Percentiles rank a stretch among this genome's conserved stretches.
Conservation (phyloP, 768 basidiomycete species). For the Collybia sp. region DNA sequence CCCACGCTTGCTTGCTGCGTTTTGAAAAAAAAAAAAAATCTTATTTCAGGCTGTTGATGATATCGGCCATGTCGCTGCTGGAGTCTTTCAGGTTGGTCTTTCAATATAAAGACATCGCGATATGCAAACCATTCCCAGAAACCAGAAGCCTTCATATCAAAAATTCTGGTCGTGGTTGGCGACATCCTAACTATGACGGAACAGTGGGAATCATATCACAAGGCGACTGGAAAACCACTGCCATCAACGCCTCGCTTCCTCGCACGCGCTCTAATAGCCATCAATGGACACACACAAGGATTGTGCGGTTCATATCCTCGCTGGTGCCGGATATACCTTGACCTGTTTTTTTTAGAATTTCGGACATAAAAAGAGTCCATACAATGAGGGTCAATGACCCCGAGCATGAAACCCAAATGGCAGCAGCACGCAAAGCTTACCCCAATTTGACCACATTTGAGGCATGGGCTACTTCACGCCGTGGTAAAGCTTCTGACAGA, state of each 20-base stretch:
- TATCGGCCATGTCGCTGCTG: slow-evolving; percentile 28
- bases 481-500: not conserved
- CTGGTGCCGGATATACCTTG: not conserved
- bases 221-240: slow-evolving; percentile 18
- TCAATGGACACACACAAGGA: slow-evolving; percentile 23
- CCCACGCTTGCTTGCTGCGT: not conserved
- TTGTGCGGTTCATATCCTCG: slow-evolving; percentile 16
- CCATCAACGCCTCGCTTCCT: slow-evolving; percentile 23
- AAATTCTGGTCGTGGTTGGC: slow-evolving; percentile 21
- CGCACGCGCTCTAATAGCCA: slow-evolving; percentile 16
- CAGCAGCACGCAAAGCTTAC: slow-evolving; percentile 14
- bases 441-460: slow-evolving; percentile 22
- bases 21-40: no score
- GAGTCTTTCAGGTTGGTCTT: slow-evolving; percentile 21
- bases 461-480: slow-evolving; percentile 17
- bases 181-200: slow-evolving; percentile 23
- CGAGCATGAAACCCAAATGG: slow-evolving; percentile 17
- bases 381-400: slow-evolving; percentile 7
- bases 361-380: slow-evolving; percentile 22
- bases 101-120: not conserved
- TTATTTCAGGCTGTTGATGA: slow-evolving; percentile 23
- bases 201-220: slow-evolving; percentile 19
- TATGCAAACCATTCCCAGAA: slow-evolving; percentile 11
- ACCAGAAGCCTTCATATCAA: slow-evolving; percentile 15
- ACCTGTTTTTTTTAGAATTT: slow-evolving; percentile 11